Conservation (phyloP, 257 asterid genomes). For the Penstemon eatonii region DNA sequence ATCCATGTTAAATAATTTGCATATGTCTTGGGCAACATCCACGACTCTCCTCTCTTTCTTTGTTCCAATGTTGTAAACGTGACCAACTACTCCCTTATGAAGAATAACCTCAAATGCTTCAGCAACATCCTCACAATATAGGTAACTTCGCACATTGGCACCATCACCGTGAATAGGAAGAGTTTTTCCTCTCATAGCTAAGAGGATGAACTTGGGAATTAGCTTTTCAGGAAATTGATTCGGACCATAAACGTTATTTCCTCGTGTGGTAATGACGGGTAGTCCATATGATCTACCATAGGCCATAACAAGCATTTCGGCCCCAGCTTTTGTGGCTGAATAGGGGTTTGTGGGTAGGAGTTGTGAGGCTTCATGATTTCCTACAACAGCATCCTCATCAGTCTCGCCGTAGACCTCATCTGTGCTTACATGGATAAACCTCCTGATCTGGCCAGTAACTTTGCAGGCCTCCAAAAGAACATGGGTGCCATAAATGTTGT, state of each 20-base stretch:
- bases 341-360: slow-evolving; percentile 94
- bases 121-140: slow-evolving; percentile 94
- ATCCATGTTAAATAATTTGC: slow-evolving; percentile 81
- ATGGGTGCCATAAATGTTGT: slow-evolving; percentile 94
- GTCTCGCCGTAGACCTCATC: slow-evolving; percentile 99
- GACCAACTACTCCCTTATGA: slow-evolving; percentile 95
- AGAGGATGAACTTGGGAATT: slow-evolving; percentile 89
- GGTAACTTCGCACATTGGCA: slow-evolving; percentile 87
- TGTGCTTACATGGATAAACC: slow-evolving; percentile 98
- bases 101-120: slow-evolving; percentile 93
- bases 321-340: slow-evolving; percentile 98
- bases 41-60: slow-evolving; percentile 91
- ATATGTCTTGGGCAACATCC: slow-evolving; percentile 84
- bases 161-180: slow-evolving; percentile 99
- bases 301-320: slow-evolving; percentile 99
- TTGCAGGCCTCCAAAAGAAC: slow-evolving; percentile 98
- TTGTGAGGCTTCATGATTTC: slow-evolving; percentile 97
- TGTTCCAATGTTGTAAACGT: slow-evolving; percentile 90
- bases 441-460: slow-evolving; percentile 90
- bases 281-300: slow-evolving; percentile 92
- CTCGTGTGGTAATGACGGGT: slow-evolving; percentile 88
- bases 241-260: slow-evolving; percentile 93
- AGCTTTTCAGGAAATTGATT: slow-evolving; percentile 95
- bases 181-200: slow-evolving; percentile 82
- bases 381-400: slow-evolving; percentile 93